phyloP scores from a whole-genome alignment of 2,329 filamentous ascomycete species.

The Colletotrichum navitas region DNA sequence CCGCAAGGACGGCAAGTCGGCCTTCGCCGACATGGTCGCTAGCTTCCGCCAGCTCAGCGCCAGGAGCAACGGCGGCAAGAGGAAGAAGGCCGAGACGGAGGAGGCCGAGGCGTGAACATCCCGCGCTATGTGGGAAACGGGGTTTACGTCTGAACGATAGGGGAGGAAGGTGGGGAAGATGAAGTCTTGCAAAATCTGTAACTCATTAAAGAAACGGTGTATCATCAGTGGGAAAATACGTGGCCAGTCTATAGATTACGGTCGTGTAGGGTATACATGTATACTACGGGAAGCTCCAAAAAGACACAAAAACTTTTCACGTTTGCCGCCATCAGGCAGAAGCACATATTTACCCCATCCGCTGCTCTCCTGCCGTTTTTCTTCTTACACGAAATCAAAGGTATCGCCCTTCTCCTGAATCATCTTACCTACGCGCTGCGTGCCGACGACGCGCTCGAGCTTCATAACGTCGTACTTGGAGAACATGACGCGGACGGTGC shows the following conservation, averaged over 20 bases:
- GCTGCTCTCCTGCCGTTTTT: background rate
- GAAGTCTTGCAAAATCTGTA: conserved; percentile 19
- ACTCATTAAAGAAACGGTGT: conserved; percentile 27
- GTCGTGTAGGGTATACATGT: conserved; percentile 42
- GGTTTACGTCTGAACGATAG: background rate
- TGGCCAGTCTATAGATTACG: conserved; percentile 41
- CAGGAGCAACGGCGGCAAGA: conserved; percentile 45
- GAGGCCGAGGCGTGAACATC: conserved; percentile 13
- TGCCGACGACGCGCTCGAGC: conserved; percentile 89
- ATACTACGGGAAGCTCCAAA: conserved; percentile 37
- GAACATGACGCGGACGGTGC: conserved; percentile 75
- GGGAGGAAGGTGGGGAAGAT: background rate
- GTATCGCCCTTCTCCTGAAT: conserved; percentile 86
- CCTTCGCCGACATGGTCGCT: conserved; percentile 75
- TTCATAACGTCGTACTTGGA: conserved; percentile 91
- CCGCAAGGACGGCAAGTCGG: conserved; percentile 73
- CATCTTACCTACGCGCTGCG: conserved; percentile 85
- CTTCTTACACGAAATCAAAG: conserved; percentile 87
- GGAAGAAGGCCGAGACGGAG: conserved; percentile 48
- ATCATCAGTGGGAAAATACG: conserved; percentile 37
- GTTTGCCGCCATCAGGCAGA: conserved; percentile 15
- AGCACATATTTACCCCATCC: conserved; percentile 29
- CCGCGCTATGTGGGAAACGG: background rate
- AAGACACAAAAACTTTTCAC: conserved; percentile 37
- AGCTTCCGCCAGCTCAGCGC: conserved; percentile 52